phyloP scores from a whole-genome alignment of 306 rosid species.

The Rosa rugosa region DNA sequence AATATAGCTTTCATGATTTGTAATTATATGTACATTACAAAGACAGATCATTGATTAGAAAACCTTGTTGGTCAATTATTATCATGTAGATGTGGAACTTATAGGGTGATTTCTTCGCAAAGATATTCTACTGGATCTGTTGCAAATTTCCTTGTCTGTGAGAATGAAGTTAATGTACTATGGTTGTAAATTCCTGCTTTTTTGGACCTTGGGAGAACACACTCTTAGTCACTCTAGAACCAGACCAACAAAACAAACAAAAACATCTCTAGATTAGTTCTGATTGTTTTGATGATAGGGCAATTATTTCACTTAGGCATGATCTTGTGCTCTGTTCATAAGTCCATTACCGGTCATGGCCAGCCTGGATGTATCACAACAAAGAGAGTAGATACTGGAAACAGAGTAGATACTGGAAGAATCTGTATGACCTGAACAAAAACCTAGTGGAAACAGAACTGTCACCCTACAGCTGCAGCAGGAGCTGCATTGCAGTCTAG shows the following conservation, averaged over 20 bases:
- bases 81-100: too few species aligned
- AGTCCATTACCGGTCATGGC: not conserved
- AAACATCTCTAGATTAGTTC: not conserved
- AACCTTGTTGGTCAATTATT: not conserved
- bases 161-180: not conserved
- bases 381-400: not conserved
- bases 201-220: not conserved
- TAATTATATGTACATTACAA: not conserved
- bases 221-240: not conserved
- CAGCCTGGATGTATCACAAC: not conserved
- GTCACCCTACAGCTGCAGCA: not conserved
- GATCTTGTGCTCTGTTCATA: not conserved
- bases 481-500: not conserved
- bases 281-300: too few species aligned
- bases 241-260: not conserved
- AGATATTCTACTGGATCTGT: too few species aligned
- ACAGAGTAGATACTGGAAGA: not conserved
- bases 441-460: not conserved
- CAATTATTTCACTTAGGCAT: not conserved
- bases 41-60: not conserved
- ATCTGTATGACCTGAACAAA: not conserved
- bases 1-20: not conserved
- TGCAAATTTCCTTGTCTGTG: not conserved
- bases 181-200: not conserved
- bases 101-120: too few species aligned